Conservation (phyloP, 2,329 filamentous ascomycete species). For the Fusarium lyarnte region DNA sequence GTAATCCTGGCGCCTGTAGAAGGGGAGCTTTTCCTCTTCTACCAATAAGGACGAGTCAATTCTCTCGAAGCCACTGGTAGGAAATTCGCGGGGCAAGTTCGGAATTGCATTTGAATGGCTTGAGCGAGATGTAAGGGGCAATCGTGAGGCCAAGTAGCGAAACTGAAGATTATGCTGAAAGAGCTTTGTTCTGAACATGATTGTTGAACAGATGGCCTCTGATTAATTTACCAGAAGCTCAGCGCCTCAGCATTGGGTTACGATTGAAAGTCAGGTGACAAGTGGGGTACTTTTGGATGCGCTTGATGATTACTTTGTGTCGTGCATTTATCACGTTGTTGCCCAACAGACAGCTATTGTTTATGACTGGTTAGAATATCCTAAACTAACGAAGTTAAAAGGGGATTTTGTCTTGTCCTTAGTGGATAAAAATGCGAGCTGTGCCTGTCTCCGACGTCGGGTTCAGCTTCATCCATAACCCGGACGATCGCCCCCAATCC, state of each 20-base stretch:
- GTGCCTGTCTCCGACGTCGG: no score
- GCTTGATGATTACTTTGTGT: no score
- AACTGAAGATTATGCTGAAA: accelerated
- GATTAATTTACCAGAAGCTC: background rate
- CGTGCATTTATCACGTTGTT: no score
- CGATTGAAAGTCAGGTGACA: background rate
- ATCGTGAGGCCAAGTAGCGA: no score
- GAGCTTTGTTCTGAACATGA: background rate
- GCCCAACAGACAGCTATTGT: no score
- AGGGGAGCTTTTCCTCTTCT: slow-evolving; percentile 43
- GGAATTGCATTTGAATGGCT: background rate
- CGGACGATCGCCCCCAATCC: no score
- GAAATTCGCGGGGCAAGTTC: background rate
- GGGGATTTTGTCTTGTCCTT: no score
- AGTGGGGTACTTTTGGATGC: no score
- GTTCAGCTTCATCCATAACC: no score
- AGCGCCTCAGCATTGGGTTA: background rate
- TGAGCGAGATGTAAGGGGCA: accelerated
- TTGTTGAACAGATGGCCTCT: background rate
- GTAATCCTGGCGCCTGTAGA: slow-evolving; percentile 43
- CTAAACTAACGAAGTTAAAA: no score
- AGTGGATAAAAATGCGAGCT: no score
- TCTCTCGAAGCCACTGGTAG: background rate
- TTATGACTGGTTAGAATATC: no score
- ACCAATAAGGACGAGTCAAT: slow-evolving; percentile 24